Evolutionary conservation across 2,329 filamentous ascomycete species (phyloP).

Genomic region (Chaetomiaceae sp.): DNA sequence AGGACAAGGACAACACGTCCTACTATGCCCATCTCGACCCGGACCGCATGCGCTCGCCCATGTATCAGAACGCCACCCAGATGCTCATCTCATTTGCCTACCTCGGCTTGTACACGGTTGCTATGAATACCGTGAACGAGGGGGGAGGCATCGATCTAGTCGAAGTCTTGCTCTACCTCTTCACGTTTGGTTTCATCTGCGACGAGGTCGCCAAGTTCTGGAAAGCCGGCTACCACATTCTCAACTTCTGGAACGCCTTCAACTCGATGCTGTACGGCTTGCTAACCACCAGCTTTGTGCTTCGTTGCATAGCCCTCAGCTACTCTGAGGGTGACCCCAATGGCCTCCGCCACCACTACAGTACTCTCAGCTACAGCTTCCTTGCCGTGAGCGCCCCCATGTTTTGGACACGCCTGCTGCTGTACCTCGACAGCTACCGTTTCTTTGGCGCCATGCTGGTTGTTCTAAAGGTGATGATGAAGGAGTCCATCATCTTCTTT

Average conservation of each 20-base stretch:
- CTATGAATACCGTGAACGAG: conserved; percentile 91
- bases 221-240: conserved; percentile 87
- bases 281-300: conserved; percentile 69
- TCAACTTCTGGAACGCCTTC: conserved; percentile 97
- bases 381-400: conserved; percentile 88
- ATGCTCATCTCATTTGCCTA: conserved; percentile 80
- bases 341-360: conserved; percentile 57
- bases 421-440: conserved; percentile 88
- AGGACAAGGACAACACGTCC: conserved; percentile 69
- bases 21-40: conserved; percentile 86
- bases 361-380: conserved; percentile 86
- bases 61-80: conserved; percentile 89
- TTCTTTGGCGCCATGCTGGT: conserved; percentile 99
- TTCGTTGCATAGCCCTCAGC: conserved; percentile 72
- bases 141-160: conserved; percentile 77
- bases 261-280: conserved; percentile 79
- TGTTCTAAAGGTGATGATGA: conserved; percentile 92
- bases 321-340: conserved; percentile 47
- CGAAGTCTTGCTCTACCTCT: conserved; percentile 80
- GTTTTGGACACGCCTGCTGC: conserved; percentile 90
- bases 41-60: conserved; percentile 85
- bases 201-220: conserved; percentile 87
- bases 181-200: conserved; percentile 85
- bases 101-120: conserved; percentile 77
- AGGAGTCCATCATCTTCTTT: conserved; percentile 93